Evolutionary conservation across 2,329 filamentous ascomycete genomes (phyloP), one percentile per base, ranked within the genome.

Genomic region (Ophiostoma himal-ulmi): DNA sequence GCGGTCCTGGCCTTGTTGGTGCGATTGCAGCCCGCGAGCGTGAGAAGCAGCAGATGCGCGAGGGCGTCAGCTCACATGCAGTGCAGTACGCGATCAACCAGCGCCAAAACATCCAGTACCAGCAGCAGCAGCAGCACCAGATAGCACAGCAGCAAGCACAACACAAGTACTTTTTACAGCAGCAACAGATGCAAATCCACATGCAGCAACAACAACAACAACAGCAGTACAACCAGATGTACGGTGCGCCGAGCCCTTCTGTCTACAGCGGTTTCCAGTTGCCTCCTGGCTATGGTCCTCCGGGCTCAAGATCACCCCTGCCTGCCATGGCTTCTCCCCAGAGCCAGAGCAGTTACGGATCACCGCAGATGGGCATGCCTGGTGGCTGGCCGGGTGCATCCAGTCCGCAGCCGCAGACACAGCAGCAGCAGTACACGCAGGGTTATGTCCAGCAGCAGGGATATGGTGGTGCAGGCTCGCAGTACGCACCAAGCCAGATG

Each of bases 1-100:
- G 84, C 41, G 86, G 87, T 0, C 81, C 81, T 30, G 89, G 90
- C 0, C 82, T 97, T 1, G 88, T 96, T 7, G 91, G 90, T 1
- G 90, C 91, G 17, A 94, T 97, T 70, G 90, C 92, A 72, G 86
- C 88, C 1, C 87, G 93, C 17, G 92, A 97, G 78, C 88, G 89
- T 13, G 93, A 96, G 76, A 92, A 88, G 77, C 84, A 87, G 73
- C 86, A 89, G 69, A 87, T 91, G 79, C 91, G 86, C 75, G 85
- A 90, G 71, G 89, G 89, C 0, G 80, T 89, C 72, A 88, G 89
- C 71, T 89, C 88, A 64, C 88, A 89, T 71, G 87, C 89, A 71
- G 90, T 93, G 8, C 89, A 93, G 74, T 85, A 91, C 72, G 91
- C 90, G 0, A 92, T 93, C 76, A 83, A 84, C 64, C 88, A 91